Evolutionary conservation across 2,329 filamentous ascomycete genomes (phyloP), one percentile per base, ranked within the genome.

Genomic region (Penicillium sp.): DNA sequence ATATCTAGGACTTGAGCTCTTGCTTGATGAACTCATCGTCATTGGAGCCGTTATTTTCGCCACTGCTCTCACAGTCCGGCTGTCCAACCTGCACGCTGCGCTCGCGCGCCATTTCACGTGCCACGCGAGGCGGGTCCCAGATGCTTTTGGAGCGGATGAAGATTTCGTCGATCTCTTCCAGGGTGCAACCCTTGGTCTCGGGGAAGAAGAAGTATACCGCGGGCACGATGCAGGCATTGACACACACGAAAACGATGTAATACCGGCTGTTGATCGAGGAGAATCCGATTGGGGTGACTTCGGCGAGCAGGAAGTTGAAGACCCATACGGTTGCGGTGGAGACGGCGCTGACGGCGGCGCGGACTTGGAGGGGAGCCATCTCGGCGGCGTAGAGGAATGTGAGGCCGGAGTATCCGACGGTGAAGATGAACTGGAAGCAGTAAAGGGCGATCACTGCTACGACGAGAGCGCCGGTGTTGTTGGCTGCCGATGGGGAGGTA

Each of bases 311-410:
- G 54, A 72, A 73, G 38, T 69, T 71, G 57, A 72, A 69, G 2
- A 61, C 57, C 73, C 72, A 74, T 30, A 72, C 70, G 5, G 64
- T 62, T 13, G 63, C 80, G 0, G 81, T 83, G 0, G 78, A 80
- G 36, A 84, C 78, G 30, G 78, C 77, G 2, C 79, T 77, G 75
- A 84, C 82, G 18, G 79, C 75, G 1, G 81, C 64, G 4, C 65
- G 63, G 14, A 68, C 48, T 50, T 68, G 66, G 18, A 68, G 50
- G 2, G 66, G 81, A 0, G 81, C 80, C 16, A 84, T 72, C 60
- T 84, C 81, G 1, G 81, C 78, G 51, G 80, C 81, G 67, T 84
- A 85, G 18, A 84, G 70, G 69, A 83, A 84, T 58, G 82, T 83
- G 28, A 80, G 76, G 1, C 82, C 81, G 0, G 83, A 72, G 69